Evolutionary conservation across 805 yeast species (phyloP).

Genomic region (Candida yuanshanica): DNA sequence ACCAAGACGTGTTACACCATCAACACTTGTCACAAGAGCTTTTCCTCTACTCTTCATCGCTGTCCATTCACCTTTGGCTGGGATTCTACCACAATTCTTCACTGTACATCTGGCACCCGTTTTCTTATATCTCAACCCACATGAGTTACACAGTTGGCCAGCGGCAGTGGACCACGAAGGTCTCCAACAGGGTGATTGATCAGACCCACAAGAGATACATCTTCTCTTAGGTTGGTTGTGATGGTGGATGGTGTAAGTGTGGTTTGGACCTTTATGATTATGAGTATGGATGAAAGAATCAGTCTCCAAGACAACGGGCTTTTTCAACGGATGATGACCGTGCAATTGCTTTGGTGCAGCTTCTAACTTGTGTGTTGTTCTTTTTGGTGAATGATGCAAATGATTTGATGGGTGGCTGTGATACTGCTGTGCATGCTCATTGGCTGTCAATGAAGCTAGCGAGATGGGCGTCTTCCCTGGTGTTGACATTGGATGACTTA

Average conservation of each 20-base stretch:
- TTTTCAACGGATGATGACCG: constrained; percentile 13
- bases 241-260: constrained; percentile 25
- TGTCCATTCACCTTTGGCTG: constrained; percentile 95
- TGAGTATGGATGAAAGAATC: constrained; percentile 23
- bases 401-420: not conserved
- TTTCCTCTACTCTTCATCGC: constrained; percentile 73
- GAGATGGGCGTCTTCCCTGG: not conserved
- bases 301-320: constrained; percentile 12
- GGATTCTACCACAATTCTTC: constrained; percentile 72
- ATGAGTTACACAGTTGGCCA: constrained; percentile 95
- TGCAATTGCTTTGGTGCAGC: constrained; percentile 7
- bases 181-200: constrained; percentile 96
- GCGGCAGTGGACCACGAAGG: constrained; percentile 90
- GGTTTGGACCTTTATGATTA: constrained; percentile 23
- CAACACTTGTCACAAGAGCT: constrained; percentile 22
- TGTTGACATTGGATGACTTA: not conserved
- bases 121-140: constrained; percentile 92
- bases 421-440: not conserved
- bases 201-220: constrained; percentile 87
- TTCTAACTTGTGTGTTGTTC: not conserved
- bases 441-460: constrained; percentile 3
- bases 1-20: constrained; percentile 26
- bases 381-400: not conserved
- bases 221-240: constrained; percentile 36
- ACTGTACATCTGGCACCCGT: constrained; percentile 88